Evolutionary conservation across 352 stramenopile genomes (phyloP).

Genomic region (Globisporangium yorkense): DNA sequence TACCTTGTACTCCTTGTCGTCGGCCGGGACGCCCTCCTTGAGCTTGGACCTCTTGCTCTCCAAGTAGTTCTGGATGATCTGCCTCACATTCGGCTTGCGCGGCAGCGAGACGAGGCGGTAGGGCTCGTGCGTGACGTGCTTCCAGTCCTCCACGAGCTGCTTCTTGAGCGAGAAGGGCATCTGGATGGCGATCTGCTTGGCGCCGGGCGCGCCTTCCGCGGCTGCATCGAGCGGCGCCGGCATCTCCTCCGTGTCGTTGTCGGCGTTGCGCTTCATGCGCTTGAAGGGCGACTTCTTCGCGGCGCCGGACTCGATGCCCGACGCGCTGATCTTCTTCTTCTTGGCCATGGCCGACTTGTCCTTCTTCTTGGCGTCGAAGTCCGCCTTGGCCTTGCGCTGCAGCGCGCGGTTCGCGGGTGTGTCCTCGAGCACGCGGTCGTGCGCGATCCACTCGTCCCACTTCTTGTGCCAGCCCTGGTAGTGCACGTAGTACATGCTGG

Average conservation of each 20-base stretch:
- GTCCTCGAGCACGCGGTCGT: slow-evolving; percentile 68
- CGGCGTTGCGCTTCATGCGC: slow-evolving; percentile 53
- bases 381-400: slow-evolving; percentile 41
- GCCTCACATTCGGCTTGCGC: slow-evolving; percentile 60
- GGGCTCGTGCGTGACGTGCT: slow-evolving; percentile 72
- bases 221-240: slow-evolving; percentile 18
- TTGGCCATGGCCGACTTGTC: slow-evolving; percentile 30
- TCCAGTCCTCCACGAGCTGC: slow-evolving; percentile 90
- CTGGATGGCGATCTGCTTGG: slow-evolving; percentile 60
- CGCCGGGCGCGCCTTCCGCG: not conserved
- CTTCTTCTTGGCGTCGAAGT: slow-evolving; percentile 23
- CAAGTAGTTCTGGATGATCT: slow-evolving; percentile 82
- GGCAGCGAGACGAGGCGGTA: slow-evolving; percentile 79
- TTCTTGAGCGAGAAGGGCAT: slow-evolving; percentile 92
- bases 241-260: slow-evolving; percentile 69
- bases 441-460: slow-evolving; percentile 87
- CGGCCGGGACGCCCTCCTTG: slow-evolving; percentile 34
- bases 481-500: slow-evolving; percentile 84
- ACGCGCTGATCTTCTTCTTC: slow-evolving; percentile 67
- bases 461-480: slow-evolving; percentile 91
- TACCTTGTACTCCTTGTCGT: slow-evolving; percentile 75
- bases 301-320: slow-evolving; percentile 40
- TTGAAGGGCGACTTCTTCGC: slow-evolving; percentile 71
- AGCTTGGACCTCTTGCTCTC: slow-evolving; percentile 71
- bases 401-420: slow-evolving; percentile 45